phyloP scores from a whole-genome alignment of 148 eudicot species.

The Euryodendron excelsum region DNA sequence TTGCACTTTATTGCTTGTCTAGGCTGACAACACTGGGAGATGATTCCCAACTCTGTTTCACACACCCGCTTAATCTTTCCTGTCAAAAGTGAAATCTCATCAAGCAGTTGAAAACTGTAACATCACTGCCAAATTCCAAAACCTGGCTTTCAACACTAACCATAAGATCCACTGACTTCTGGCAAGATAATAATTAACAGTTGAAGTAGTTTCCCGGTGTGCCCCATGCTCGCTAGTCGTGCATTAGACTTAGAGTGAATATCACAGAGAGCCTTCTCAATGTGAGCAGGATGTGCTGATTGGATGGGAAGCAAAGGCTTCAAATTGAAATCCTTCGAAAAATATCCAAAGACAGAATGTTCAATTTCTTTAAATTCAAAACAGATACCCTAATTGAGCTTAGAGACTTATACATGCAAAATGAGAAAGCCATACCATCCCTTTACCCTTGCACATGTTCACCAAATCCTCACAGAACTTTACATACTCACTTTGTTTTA shows the following conservation, averaged over 20 bases:
- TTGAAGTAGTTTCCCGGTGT: constrained; percentile 42
- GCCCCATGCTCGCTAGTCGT: not conserved
- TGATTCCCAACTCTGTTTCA: constrained; percentile 81
- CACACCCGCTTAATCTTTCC: constrained; percentile 75
- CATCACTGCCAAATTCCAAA: not conserved
- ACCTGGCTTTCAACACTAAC: constrained; percentile 26
- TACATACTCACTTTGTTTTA: constrained; percentile 4
- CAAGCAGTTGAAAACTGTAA: too few relatives aligned
- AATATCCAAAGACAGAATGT: not conserved
- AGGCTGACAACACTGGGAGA: constrained; percentile 86
- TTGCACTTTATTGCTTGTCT: constrained; percentile 29
- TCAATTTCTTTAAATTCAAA: not conserved
- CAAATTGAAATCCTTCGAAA: constrained; percentile 41
- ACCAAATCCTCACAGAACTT: constrained; percentile 46
- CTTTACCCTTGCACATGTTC: constrained; percentile 62
- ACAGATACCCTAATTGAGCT: not conserved
- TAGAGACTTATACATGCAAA: not conserved
- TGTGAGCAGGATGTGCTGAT: constrained; percentile 22
- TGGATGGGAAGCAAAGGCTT: constrained; percentile 38
- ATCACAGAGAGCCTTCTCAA: constrained; percentile 51
- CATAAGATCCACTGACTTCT: constrained; percentile 59
- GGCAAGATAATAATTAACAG: constrained; percentile 72
- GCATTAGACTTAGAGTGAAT: constrained; percentile 20
- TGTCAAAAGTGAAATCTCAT: constrained; percentile 16
- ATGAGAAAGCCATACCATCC: constrained; percentile 56